Conservation (phyloP, 2,329 filamentous ascomycete genomes). For the Phoma herbarum region DNA sequence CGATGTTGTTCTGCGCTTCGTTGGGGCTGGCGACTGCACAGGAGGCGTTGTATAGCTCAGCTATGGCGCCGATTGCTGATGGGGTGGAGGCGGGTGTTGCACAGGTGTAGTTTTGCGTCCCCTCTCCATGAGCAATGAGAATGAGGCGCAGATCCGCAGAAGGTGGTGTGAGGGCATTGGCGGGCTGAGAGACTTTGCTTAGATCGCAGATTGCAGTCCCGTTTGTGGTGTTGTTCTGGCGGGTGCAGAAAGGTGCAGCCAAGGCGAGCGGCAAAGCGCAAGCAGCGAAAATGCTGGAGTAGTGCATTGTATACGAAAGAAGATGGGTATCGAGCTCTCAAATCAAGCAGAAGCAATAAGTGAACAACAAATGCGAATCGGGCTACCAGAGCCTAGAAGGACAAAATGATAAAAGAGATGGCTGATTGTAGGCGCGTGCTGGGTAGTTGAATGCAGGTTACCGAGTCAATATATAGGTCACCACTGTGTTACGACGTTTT, state of each 20-base stretch:
- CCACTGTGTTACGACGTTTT: conserved; percentile 9
- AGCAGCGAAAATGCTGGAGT: conserved; percentile 29
- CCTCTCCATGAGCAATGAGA: conserved; percentile 57
- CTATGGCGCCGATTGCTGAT: conserved; percentile 55
- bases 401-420: conserved; percentile 29
- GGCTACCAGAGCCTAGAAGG: conserved; percentile 48
- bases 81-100: conserved; percentile 44
- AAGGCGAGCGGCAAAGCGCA: conserved; percentile 35
- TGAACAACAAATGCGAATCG: conserved; percentile 23
- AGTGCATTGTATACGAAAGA: conserved; percentile 34
- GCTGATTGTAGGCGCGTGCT: conserved; percentile 18
- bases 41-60: conserved; percentile 38
- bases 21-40: conserved; percentile 31
- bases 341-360: conserved; percentile 8
- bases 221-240: conserved; percentile 28
- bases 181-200: conserved; percentile 33
- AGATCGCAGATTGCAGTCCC: conserved; percentile 37
- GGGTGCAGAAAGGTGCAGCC: conserved; percentile 31
- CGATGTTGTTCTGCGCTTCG: conserved; percentile 30
- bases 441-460: conserved; percentile 19
- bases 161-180: conserved; percentile 38
- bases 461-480: conserved; percentile 29
- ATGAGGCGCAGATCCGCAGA: conserved; percentile 48
- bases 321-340: not conserved
- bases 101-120: conserved; percentile 63